Percentiles rank a stretch among this genome's conserved stretches.
These are phyloP conservation scores for Ganoderma meredithae DNA, from an alignment of 1,284 basidiomycete species.

Conservation along the genomic window DNA sequence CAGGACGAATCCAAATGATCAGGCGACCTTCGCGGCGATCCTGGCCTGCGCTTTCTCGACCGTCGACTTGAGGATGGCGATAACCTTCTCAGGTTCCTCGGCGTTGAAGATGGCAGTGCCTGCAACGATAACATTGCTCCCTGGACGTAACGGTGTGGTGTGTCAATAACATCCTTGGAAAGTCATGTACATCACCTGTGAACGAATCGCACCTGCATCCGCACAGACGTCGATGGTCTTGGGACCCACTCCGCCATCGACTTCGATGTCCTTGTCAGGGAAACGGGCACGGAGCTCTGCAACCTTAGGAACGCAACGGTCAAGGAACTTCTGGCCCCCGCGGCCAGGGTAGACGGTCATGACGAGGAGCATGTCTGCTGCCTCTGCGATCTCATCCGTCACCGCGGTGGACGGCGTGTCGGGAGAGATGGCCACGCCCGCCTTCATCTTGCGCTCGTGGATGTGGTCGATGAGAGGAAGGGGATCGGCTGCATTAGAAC, in stretches of 20 bases:
- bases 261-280: slow-evolving; percentile 93
- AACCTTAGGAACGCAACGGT: slow-evolving; percentile 92
- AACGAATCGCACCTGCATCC: slow-evolving; percentile 72
- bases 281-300: slow-evolving; percentile 92
- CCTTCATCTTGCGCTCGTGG: slow-evolving; percentile 82
- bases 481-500: slow-evolving; percentile 64
- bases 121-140: slow-evolving; percentile 98
- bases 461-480: slow-evolving; percentile 80
- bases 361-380: slow-evolving; percentile 93
- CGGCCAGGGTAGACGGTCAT: slow-evolving; percentile 97
- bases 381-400: slow-evolving; percentile 80
- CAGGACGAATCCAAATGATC: neutral
- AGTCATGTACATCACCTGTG: slow-evolving; percentile 13
- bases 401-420: slow-evolving; percentile 89
- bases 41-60: slow-evolving; percentile 76
- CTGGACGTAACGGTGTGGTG: slow-evolving; percentile 46
- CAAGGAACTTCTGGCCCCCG: slow-evolving; percentile 97
- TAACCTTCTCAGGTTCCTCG: slow-evolving; percentile 80
- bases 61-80: slow-evolving; percentile 72
- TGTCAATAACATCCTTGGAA: neutral
- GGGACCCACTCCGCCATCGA: slow-evolving; percentile 96
- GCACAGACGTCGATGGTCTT: slow-evolving; percentile 92
- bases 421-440: slow-evolving; percentile 94
- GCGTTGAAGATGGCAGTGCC: slow-evolving; percentile 96
- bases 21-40: slow-evolving; percentile 36